phyloP scores from a whole-genome alignment of 2,329 filamentous ascomycete genomes.

The Trichoderma sp. region DNA sequence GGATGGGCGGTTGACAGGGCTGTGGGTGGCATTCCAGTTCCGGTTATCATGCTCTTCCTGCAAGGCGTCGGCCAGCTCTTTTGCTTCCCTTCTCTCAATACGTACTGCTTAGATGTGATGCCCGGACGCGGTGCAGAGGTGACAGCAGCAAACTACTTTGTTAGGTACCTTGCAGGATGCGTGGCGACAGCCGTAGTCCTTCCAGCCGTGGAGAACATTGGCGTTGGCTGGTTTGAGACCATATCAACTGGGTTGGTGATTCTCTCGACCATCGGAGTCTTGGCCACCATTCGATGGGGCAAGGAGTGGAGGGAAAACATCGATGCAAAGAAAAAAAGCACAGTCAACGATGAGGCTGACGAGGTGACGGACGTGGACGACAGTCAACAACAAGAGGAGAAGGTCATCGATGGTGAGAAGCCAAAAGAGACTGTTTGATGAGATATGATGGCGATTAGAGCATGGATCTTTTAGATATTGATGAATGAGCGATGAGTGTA shows the following conservation, averaged over 20 bases:
- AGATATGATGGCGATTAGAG: not conserved
- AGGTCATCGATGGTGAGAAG: not conserved
- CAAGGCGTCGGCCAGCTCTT: constrained; percentile 74
- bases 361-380: constrained; percentile 18
- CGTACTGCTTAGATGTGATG: constrained; percentile 82
- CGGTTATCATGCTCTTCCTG: constrained; percentile 70
- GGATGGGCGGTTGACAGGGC: constrained; percentile 51
- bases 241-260: constrained; percentile 48
- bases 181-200: constrained; percentile 68
- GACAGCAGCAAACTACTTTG: constrained; percentile 76
- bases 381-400: not conserved
- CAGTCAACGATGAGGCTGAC: not conserved
- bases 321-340: constrained; percentile 27
- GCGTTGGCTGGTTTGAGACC: constrained; percentile 79
- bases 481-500: not conserved
- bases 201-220: constrained; percentile 70
- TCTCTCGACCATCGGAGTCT: constrained; percentile 36
- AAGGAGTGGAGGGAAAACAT: constrained; percentile 40
- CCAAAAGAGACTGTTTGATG: not conserved
- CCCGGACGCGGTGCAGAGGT: constrained; percentile 66
- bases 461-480: not conserved
- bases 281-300: constrained; percentile 41
- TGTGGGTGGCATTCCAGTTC: constrained; percentile 55
- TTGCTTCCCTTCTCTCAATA: constrained; percentile 73
- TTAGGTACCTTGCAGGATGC: constrained; percentile 73